Percentiles rank a stretch among this genome's conserved stretches.
These are phyloP conservation scores for Penicillium frequentans DNA, from an alignment of 2,329 filamentous ascomycete species.

Conservation along the genomic window DNA sequence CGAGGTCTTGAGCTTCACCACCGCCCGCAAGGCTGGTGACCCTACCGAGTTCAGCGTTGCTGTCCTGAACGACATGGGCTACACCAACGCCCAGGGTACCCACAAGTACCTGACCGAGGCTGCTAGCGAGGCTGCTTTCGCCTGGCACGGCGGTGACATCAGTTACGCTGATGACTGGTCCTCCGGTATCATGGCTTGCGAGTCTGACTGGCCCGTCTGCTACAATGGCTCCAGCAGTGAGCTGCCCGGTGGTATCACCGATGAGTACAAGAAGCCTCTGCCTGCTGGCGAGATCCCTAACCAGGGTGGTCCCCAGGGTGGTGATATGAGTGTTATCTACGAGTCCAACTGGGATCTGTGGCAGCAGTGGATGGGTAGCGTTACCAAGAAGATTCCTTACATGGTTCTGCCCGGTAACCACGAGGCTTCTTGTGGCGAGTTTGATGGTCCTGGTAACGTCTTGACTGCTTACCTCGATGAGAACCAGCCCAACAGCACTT, in stretches of 20 bases:
- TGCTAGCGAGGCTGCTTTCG: constrained; percentile 48
- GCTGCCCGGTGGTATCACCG: constrained; percentile 41
- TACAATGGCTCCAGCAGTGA: constrained; percentile 50
- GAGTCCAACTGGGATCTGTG: constrained; percentile 55
- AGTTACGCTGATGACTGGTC: constrained; percentile 55
- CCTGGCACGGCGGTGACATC: constrained; percentile 56
- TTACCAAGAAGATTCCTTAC: constrained; percentile 49
- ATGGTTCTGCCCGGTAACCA: constrained; percentile 56
- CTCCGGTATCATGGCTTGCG: constrained; percentile 52
- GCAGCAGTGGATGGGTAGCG: constrained; percentile 50
- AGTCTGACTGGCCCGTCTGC: constrained; percentile 50
- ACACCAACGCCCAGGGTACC: constrained; percentile 54
- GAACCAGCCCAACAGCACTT: constrained; percentile 45
- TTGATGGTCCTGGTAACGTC: constrained; percentile 47
- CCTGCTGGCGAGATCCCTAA: constrained; percentile 47
- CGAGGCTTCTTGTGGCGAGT: constrained; percentile 51
- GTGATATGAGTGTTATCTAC: constrained; percentile 52
- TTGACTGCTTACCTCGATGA: constrained; percentile 51
- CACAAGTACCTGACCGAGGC: constrained; percentile 45
- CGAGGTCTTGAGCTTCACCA: constrained; percentile 49
- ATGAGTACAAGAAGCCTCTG: constrained; percentile 47
- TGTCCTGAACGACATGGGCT: constrained; percentile 56
- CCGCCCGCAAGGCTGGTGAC: constrained; percentile 47
- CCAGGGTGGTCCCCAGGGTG: constrained; percentile 49
- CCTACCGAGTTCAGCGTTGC: constrained; percentile 45